A percentile compares a stretch with the other conserved stretches of the same genome.
phyloP scores from a whole-genome alignment of 225 moss, liverwort and hornwort genomes.

The Thuidium tamariscinum region DNA sequence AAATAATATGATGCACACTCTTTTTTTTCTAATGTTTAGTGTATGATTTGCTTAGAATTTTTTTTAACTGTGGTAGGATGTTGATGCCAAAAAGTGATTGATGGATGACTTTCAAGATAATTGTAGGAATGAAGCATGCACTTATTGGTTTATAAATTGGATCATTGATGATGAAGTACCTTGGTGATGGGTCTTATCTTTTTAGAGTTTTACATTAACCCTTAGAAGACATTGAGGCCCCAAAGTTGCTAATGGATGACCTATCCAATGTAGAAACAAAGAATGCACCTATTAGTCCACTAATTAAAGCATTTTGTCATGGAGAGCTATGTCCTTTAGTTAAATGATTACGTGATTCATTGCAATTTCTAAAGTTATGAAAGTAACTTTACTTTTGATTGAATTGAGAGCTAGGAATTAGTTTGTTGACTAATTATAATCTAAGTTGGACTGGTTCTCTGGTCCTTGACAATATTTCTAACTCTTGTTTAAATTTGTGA shows the following conservation, averaged over 20 bases:
- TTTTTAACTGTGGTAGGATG: not conserved
- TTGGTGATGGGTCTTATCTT: not conserved
- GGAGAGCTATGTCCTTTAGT: no score
- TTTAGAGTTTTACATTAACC: no score
- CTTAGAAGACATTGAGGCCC: no score
- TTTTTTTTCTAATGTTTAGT: not conserved
- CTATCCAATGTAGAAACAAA: no score
- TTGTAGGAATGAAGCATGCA: not conserved
- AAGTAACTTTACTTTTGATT: not conserved
- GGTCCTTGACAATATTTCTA: slow-evolving; percentile 86
- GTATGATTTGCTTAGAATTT: not conserved
- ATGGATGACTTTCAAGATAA: not conserved
- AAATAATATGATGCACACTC: not conserved
- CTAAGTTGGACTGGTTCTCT: not conserved
- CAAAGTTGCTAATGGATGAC: no score
- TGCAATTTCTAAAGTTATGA: no score
- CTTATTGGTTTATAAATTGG: accelerated
- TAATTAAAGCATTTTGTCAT: no score
- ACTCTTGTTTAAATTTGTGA: slow-evolving; percentile 63
- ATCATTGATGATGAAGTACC: not conserved
- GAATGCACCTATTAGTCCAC: no score
- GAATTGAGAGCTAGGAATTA: not conserved
- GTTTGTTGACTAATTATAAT: not conserved
- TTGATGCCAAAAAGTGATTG: not conserved
- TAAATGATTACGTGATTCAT: not conserved